phyloP scores from a whole-genome alignment of 1,139 yeast genomes.

The Sugiyamaella japonica region DNA sequence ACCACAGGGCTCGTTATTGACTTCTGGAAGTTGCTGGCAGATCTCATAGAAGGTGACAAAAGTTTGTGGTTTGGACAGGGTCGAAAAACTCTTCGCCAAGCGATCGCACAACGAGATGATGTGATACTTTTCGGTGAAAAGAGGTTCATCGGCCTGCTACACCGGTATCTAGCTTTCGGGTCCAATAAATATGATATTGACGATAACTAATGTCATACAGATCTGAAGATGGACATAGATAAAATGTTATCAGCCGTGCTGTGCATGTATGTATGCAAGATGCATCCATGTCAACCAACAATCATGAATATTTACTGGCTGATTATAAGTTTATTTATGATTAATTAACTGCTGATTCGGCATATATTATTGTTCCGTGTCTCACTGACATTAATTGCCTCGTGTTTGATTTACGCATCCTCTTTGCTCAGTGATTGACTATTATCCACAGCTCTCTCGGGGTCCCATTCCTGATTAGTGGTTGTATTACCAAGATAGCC shows the following conservation, averaged over 20 bases:
- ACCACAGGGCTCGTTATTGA: background rate
- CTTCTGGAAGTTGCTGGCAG: background rate
- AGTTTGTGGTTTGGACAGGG: background rate
- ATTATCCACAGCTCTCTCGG: background rate
- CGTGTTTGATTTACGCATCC: too few relatives aligned
- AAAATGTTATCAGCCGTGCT: too few relatives aligned
- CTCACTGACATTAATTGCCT: background rate
- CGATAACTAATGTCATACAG: background rate
- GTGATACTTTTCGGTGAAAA: background rate
- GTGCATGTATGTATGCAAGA: too few relatives aligned
- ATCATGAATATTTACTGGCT: too few relatives aligned
- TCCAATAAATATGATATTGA: background rate
- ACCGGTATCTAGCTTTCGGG: background rate
- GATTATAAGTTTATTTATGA: too few relatives aligned
- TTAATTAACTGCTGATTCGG: too few relatives aligned
- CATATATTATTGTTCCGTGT: background rate
- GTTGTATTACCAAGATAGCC: constrained; percentile 6
- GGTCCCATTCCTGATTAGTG: background rate
- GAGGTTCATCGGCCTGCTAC: background rate
- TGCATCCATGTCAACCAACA: too few relatives aligned
- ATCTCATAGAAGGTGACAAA: background rate
- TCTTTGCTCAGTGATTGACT: background rate
- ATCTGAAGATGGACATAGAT: too few relatives aligned
- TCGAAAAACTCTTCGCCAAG: background rate
- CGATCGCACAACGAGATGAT: background rate